These are phyloP conservation scores for Fusarium sp. DNA, from an alignment of 2,329 filamentous ascomycete species.

Conservation along the genomic window DNA sequence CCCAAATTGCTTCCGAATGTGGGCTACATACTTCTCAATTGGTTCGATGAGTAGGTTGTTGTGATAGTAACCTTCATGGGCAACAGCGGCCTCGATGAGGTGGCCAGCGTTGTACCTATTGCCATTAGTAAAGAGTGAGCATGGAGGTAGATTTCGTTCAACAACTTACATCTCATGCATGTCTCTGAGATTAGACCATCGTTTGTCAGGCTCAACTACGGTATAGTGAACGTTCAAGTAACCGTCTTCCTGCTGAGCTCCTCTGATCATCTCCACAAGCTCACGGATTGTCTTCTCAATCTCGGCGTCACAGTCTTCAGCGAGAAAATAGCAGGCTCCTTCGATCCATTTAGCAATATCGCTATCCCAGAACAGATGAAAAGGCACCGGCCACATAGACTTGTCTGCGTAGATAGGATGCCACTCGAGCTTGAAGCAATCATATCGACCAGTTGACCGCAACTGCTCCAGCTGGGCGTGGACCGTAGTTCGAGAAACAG, in stretches of 20 bases:
- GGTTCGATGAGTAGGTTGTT: constrained; percentile 60
- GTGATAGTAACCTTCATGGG: constrained; percentile 64
- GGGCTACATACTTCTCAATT: constrained; percentile 51
- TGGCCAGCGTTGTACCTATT: constrained; percentile 70
- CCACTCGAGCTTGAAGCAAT: constrained; percentile 68
- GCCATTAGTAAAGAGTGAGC: not conserved
- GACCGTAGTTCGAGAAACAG: constrained; percentile 54
- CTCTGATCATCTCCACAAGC: constrained; percentile 67
- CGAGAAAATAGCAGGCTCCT: constrained; percentile 29
- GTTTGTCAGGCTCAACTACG: constrained; percentile 65
- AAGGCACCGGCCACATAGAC: constrained; percentile 65
- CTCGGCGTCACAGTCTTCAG: constrained; percentile 8
- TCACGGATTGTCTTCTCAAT: constrained; percentile 48
- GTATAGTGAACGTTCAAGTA: constrained; percentile 74
- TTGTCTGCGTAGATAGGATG: constrained; percentile 64
- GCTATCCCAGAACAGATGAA: constrained; percentile 70
- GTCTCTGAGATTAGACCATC: constrained; percentile 70
- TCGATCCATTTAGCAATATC: constrained; percentile 35
- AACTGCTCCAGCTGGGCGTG: constrained; percentile 65
- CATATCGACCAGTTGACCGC: constrained; percentile 65
- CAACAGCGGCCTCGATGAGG: constrained; percentile 70
- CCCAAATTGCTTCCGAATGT: constrained; percentile 65
- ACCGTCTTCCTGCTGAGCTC: constrained; percentile 69
- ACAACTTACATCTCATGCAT: constrained; percentile 69
- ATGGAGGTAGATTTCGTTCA: not conserved